Base-by-base conservation (phyloP, 1,284 basidiomycete genomes). In the Amylostereum areolatum region DNA sequence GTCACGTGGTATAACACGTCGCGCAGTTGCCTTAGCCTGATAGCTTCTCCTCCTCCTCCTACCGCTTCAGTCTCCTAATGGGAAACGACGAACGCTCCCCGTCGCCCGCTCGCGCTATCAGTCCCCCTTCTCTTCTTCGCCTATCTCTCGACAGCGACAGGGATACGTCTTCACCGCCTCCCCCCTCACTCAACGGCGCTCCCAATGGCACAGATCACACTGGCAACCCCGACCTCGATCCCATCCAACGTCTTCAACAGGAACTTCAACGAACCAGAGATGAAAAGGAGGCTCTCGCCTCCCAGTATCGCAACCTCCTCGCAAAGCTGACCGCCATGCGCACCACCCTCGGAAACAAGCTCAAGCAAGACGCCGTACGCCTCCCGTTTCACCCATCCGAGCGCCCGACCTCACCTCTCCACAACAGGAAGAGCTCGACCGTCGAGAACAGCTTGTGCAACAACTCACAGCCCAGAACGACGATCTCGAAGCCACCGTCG, bases 311-410 rank as follows among this genome's bases (percentile, higher is more conserved):
- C 48, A 86, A 81, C 52, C 75, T 99, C 36, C 75, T 99, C 5
- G 81, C 83, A 43, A 98, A 95, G 69, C 73, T 99, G 44, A 93
- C 91, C 2, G 81, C 85, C 33, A 98, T 99, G 94, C 81, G 95
- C 11, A 90, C 85, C 29, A 92, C 91, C 4, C 75, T 99, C 28
- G 94, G 94, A 36, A 95, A 94, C 61, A 96, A 98, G 66, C 74
- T 99, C 50, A 85, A 89, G 65, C 92, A 97, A 66, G 97, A 99
- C 70, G 96, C 97, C 57, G 95, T 97, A 71, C 64, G 91, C 82
- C 46, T 47, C 49, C 31, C 52, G 18, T 41, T 40, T 54, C 35
- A 48, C 33, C 11, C 42, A 42, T 54, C 24, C 46, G 36, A 18
- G 18, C 18, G 18, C 18, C 18, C 18, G 18, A 18, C 30, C 45